Conservation (phyloP, 116 monocot genomes). For the Zostera marina region DNA sequence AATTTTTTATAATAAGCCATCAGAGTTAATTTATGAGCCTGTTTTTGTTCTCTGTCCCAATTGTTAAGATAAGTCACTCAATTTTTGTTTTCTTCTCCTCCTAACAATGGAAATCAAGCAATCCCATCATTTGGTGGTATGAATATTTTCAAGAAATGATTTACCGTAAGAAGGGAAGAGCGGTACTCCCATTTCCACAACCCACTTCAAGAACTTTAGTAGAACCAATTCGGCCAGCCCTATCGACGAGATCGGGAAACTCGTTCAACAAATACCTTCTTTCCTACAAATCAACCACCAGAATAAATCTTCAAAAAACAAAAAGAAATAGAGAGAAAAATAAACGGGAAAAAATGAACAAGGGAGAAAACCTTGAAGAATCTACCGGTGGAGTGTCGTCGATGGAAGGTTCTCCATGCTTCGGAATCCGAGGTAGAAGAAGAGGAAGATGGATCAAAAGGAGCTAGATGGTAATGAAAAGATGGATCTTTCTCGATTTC, state of each 20-base stretch:
- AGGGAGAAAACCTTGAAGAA: conserved; percentile 58
- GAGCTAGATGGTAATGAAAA: conserved; percentile 37
- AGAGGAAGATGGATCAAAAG: conserved; percentile 7
- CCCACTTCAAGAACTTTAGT: conserved; percentile 72
- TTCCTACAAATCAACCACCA: conserved; percentile 35
- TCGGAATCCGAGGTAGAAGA: conserved; percentile 22
- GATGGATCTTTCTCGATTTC: conserved; percentile 46
- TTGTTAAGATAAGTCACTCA: not conserved
- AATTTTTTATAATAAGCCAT: not conserved
- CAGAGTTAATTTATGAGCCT: not conserved
- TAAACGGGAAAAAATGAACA: not conserved
- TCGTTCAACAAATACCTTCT: conserved; percentile 88
- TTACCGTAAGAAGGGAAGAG: conserved; percentile 77
- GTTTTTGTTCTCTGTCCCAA: too few species aligned
- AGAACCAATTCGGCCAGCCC: conserved; percentile 8
- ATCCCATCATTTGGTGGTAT: not conserved
- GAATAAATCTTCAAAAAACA: not conserved
- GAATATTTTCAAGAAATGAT: not conserved
- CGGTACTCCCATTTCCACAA: conserved; percentile 93
- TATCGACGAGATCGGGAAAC: conserved; percentile 50
- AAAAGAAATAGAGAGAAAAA: not conserved
- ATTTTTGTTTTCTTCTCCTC: not conserved
- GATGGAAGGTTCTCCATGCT: conserved; percentile 74
- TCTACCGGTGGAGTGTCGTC: conserved; percentile 59
- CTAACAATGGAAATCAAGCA: not conserved